These are phyloP conservation scores for Metarhizium guizhouense DNA, from an alignment of 2,329 filamentous ascomycete species.

Conservation along the genomic window DNA sequence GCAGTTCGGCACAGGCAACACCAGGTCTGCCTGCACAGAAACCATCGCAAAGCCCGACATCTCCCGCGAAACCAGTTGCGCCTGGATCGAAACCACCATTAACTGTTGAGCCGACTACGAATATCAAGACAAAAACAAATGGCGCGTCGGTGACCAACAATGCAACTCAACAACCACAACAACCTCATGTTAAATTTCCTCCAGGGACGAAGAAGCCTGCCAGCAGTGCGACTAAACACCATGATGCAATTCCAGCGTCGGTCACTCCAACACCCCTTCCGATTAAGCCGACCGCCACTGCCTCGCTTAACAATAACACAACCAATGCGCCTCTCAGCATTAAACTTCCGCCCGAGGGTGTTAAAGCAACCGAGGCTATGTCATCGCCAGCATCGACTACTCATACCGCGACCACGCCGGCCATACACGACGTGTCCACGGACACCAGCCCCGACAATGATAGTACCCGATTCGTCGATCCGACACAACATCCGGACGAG, in stretches of 20 bases:
- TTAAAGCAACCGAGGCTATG: conserved; percentile 32
- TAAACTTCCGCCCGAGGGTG: conserved; percentile 25
- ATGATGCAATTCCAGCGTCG: background rate
- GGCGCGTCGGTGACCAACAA: background rate
- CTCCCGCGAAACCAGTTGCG: conserved; percentile 1
- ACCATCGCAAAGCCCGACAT: background rate
- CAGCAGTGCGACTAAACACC: conserved; percentile 2
- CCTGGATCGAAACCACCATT: background rate
- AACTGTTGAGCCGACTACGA: background rate
- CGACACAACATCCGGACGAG: conserved; percentile 30
- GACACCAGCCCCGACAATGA: conserved; percentile 70
- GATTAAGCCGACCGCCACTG: background rate
- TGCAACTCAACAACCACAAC: conserved; percentile 7
- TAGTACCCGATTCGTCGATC: conserved; percentile 44
- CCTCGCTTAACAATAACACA: background rate
- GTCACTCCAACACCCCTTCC: background rate
- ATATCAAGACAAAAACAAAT: background rate
- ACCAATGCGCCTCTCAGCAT: conserved; percentile 16
- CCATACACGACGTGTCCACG: conserved; percentile 57
- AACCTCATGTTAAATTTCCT: conserved; percentile 23
- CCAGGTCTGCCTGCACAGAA: background rate
- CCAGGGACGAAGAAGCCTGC: conserved; percentile 21
- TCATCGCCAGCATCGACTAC: conserved; percentile 59
- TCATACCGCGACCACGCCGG: conserved; percentile 65
- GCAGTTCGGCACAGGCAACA: conserved; percentile 1